phyloP scores from a whole-genome alignment of 192 early-diverging fungal genomes.

The Nowakowskiella sp. region DNA sequence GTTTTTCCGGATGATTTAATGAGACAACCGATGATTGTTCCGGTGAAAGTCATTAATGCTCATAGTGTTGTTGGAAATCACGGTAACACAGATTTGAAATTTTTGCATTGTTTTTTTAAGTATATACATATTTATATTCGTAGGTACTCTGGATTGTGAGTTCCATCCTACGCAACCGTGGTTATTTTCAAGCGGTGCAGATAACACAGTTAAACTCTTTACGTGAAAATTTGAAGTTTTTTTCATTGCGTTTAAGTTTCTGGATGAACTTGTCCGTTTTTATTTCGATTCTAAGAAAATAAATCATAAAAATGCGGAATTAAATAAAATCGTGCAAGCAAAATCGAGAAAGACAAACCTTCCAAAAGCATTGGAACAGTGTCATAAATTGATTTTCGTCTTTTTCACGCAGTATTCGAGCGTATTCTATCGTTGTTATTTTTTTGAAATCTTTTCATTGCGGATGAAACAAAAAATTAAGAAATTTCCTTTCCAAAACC shows the following conservation, averaged over 20 bases:
- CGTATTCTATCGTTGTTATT: no score
- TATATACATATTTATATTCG: neutral
- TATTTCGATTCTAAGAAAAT: neutral
- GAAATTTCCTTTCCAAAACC: no score
- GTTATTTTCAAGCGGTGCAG: constrained; percentile 88
- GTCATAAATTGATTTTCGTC: neutral
- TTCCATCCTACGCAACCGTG: constrained; percentile 98
- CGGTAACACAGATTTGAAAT: constrained; percentile 31
- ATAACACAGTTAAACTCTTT: constrained; percentile 82
- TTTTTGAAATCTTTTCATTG: no score
- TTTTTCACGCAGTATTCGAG: no score
- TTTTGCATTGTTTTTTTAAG: constrained; percentile 9
- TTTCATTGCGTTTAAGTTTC: neutral
- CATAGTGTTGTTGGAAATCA: constrained; percentile 67
- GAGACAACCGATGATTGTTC: constrained; percentile 95
- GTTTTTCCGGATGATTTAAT: constrained; percentile 94
- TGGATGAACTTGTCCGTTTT: neutral
- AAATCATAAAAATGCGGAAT: neutral
- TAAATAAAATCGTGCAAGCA: neutral
- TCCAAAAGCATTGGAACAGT: neutral
- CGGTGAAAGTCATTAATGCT: constrained; percentile 86
- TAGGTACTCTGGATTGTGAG: constrained; percentile 70
- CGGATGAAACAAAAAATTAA: no score
- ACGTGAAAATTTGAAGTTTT: constrained; percentile 33
- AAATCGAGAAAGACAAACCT: neutral